phyloP scores from a whole-genome alignment of 805 yeast genomes.

The Myxozyma vanderwaltii region DNA sequence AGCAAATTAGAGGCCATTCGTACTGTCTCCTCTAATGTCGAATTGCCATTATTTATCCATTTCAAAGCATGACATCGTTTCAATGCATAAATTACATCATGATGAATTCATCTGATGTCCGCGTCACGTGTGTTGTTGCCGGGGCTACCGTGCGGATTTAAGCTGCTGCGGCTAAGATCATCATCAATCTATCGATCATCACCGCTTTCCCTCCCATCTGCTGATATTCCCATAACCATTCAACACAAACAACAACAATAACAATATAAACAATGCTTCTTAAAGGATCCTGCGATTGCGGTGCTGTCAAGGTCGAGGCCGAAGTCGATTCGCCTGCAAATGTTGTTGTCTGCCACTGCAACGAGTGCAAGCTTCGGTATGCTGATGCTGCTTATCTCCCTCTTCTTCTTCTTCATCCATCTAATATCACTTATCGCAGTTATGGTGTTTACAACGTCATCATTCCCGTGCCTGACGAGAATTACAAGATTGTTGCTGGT shows the following conservation, averaged over 20 bases:
- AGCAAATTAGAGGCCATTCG: too few relatives aligned
- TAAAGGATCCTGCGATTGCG: conserved; percentile 24
- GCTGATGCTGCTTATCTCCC: background rate
- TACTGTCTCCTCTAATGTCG: too few relatives aligned
- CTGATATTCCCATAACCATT: too few relatives aligned
- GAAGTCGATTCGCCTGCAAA: conserved; percentile 17
- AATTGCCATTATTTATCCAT: too few relatives aligned
- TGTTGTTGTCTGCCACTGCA: conserved; percentile 21
- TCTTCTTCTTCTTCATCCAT: background rate
- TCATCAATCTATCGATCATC: too few relatives aligned
- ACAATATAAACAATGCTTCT: conserved; percentile 6
- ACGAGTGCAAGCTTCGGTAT: conserved; percentile 21
- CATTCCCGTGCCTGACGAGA: conserved; percentile 7
- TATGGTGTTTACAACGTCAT: conserved; percentile 16
- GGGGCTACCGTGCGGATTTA: too few relatives aligned
- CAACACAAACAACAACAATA: background rate
- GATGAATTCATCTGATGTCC: too few relatives aligned
- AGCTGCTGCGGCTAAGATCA: too few relatives aligned
- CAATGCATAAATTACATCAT: too few relatives aligned
- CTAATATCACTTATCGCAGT: background rate
- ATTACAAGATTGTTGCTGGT: conserved; percentile 13
- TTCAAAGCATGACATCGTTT: too few relatives aligned
- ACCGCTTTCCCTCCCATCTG: too few relatives aligned
- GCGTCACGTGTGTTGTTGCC: too few relatives aligned
- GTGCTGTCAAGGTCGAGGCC: conserved; percentile 9